A percentile compares a stretch with the other conserved stretches of the same genome.
These are phyloP conservation scores for Silene conica DNA, from an alignment of 148 eudicot species.

Conservation along the genomic window DNA sequence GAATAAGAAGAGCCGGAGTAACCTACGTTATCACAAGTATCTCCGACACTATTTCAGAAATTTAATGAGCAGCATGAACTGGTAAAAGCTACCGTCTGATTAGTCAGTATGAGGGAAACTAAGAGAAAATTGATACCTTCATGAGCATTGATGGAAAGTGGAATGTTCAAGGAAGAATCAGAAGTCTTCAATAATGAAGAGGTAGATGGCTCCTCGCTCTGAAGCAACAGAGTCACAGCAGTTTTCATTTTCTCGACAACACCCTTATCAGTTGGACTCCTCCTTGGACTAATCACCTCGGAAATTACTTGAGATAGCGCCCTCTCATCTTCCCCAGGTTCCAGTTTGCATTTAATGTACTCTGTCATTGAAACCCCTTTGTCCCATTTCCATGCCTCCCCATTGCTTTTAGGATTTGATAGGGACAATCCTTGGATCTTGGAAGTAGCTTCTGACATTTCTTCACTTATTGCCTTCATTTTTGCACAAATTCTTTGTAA, in stretches of 20 bases:
- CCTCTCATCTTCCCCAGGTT: slow-evolving; percentile 78
- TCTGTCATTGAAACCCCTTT: slow-evolving; percentile 73
- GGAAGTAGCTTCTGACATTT: slow-evolving; percentile 44
- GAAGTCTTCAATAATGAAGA: slow-evolving; percentile 21
- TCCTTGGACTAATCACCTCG: slow-evolving; percentile 57
- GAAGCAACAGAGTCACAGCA: slow-evolving; percentile 62
- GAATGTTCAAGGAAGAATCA: slow-evolving; percentile 31
- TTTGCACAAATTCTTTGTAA: neutral
- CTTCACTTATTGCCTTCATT: slow-evolving; percentile 27
- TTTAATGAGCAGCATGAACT: no score
- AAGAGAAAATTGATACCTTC: slow-evolving; percentile 33
- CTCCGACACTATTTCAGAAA: no score
- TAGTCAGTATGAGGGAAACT: no score
- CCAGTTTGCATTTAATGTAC: slow-evolving; percentile 58
- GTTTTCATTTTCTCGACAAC: slow-evolving; percentile 67
- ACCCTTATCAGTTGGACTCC: slow-evolving; percentile 37
- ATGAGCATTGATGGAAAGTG: slow-evolving; percentile 46
- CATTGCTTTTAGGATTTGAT: slow-evolving; percentile 15
- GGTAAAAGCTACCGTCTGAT: no score
- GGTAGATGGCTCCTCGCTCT: slow-evolving; percentile 34
- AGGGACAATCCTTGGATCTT: slow-evolving; percentile 38
- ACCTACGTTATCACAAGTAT: no score
- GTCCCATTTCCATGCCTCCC: slow-evolving; percentile 33
- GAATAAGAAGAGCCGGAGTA: no score
- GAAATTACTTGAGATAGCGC: slow-evolving; percentile 70